Base-by-base conservation (phyloP, 2,329 filamentous ascomycete species). In the Fusarium burgessii region DNA sequence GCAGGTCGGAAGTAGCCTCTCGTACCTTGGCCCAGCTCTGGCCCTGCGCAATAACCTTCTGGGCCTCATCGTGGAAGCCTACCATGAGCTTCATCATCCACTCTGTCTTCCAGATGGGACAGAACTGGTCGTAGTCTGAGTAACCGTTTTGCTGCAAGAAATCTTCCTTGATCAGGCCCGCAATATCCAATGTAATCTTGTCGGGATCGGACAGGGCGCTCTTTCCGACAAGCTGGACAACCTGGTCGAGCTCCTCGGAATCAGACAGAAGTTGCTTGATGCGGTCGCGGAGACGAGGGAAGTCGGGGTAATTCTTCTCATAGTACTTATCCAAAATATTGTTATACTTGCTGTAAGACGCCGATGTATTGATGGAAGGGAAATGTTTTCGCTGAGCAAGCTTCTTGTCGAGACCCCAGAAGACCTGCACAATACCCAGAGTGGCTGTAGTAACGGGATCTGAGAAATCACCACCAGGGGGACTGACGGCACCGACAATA, bases 1-100 rank as follows among this genome's bases (percentile, higher is more conserved):
- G 95, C 75, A 98, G 90, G 27, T 98, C 95, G 62, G 88, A 86
- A 15, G 96, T 99, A 36, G 93, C 90, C 77, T 99, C 96, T 74
- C 95, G 91, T 59, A 99, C 92, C 89, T 97, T 98, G 79, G 87
- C 85, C 96, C 96, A 99, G 83, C 86, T 92, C 83, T 95, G 92
- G 67, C 96, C 96, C 82, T 97, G 94, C 9, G 92, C 88, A 79
- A 99, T 89, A 10, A 94, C 94, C 89, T 98, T 98, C 82, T 98
- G 95, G 27, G 94, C 91, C 86, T 99, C 96, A 78, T 99, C 97
- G 81, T 98, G 94, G 89, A 95, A 99, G 63, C 92, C 93, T 87
- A 99, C 93, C 91, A 99, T 98, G 72, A 94, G 92, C 89, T 97
- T 98, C 96, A 99, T 99, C 96, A 99, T 98, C 92, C 96, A 99